Evolutionary conservation across 1,284 basidiomycete genomes (phyloP), one percentile per base, ranked within the genome.

Genomic region (Laetiporus sulphureus): DNA sequence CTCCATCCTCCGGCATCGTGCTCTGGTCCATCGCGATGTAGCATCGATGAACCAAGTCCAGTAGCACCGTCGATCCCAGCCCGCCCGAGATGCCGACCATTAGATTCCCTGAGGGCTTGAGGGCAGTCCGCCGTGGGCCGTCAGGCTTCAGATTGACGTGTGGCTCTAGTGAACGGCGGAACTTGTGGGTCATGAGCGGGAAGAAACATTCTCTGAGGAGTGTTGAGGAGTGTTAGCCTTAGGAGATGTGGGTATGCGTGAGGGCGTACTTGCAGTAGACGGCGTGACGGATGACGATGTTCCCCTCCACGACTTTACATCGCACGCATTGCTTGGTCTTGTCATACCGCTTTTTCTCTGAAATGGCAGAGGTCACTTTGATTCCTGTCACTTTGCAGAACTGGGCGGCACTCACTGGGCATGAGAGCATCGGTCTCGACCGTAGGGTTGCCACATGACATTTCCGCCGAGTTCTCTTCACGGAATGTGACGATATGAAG

Each of bases 211-310:
- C 67, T 64, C 85, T 88, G 50, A 3, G 35, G 30, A 18, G 24
- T 20, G 15, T 13, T 22, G 32, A 20, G 43, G 13, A 22, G 41
- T 24, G 40, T 21, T 32, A 35, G 37, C 16, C 30, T 13, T 1
- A 31, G 32, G 30, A 31, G 30, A 21, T 32, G 32, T 25, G 38
- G 36, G 13, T 44, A 25, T 32, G 42, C 18, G n/a, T 25, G 24
- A 19, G 7, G 41, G 41, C 77, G 55, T 57, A 86, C 85, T 79
- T 87, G 83, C 86, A 90, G 57, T 89, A 90, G 13, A 86, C 81
- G 19, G 82, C 78, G 57, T 89, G 83, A 32, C 85, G 72, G 44
- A 89, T 76, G 32, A 87, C 77, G 29, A 89, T 64, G 40, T 78
- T 83, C 24, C 83, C 86, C 13, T 46, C 49, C 18, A 69, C 71